Evolutionary conservation across 257 asterid species (phyloP).

Genomic region (Coffea eugenioides): DNA sequence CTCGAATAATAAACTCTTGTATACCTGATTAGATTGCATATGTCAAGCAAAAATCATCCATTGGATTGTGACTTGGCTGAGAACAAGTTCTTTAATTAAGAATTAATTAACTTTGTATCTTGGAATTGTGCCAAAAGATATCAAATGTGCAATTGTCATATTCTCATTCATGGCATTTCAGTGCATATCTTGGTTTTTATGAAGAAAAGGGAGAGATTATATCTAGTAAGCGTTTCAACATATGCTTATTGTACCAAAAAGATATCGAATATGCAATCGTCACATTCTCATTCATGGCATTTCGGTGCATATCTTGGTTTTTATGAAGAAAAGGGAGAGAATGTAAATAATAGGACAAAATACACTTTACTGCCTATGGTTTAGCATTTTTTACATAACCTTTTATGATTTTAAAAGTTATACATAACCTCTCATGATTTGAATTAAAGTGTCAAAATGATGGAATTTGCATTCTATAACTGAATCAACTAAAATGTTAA

Average conservation of each 20-base stretch:
- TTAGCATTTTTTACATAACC: no score
- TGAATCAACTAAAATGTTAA: no score
- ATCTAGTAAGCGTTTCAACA: neutral
- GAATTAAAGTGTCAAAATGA: no score
- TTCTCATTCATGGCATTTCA: neutral
- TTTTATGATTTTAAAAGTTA: no score
- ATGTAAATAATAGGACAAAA: neutral
- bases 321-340: neutral
- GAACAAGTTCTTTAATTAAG: neutral
- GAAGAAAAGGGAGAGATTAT: neutral
- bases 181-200: neutral
- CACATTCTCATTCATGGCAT: neutral
- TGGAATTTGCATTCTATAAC: no score
- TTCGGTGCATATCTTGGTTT: neutral
- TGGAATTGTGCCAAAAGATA: neutral
- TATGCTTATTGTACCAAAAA: neutral
- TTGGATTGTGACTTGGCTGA: neutral
- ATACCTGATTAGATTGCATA: neutral
- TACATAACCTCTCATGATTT: no score
- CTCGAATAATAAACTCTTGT: neutral
- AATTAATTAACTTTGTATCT: neutral
- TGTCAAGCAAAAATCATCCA: neutral
- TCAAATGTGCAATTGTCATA: neutral
- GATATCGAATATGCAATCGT: neutral
- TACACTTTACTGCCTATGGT: no score